These are phyloP conservation scores for Polytrichum formosum DNA, from an alignment of 225 moss, liverwort and hornwort species.

Conservation along the genomic window DNA sequence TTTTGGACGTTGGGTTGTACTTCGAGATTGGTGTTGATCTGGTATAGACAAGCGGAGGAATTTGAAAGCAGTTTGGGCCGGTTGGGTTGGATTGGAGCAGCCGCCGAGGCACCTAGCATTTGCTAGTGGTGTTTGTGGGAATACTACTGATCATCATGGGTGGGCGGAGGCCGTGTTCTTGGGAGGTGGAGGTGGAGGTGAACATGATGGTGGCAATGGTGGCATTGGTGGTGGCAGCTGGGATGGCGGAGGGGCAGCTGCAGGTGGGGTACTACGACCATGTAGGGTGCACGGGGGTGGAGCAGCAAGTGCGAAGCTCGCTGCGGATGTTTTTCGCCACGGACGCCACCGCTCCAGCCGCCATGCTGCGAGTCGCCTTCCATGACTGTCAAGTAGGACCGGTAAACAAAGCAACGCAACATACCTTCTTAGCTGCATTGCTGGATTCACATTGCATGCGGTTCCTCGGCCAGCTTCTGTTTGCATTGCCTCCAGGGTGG, in stretches of 20 bases:
- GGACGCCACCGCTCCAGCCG: slow-evolving; percentile 55
- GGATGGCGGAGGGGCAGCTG: slow-evolving; percentile 12
- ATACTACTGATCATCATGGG: too few relatives aligned
- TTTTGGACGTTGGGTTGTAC: too few relatives aligned
- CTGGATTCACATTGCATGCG: background rate
- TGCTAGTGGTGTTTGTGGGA: too few relatives aligned
- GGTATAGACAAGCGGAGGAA: too few relatives aligned
- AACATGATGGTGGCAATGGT: background rate
- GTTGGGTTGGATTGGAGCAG: too few relatives aligned
- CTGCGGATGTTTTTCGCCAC: slow-evolving; percentile 18
- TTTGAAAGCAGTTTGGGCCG: too few relatives aligned
- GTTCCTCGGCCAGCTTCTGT: background rate
- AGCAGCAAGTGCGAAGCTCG: slow-evolving; percentile 27
- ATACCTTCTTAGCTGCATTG: background rate
- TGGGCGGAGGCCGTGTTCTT: too few relatives aligned
- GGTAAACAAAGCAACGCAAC: slow-evolving; percentile 5
- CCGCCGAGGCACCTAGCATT: too few relatives aligned
- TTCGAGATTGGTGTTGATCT: too few relatives aligned
- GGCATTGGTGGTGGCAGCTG: background rate
- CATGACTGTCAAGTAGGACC: slow-evolving; percentile 93
- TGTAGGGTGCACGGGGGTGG: slow-evolving; percentile 35
- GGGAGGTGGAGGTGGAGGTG: too few relatives aligned
- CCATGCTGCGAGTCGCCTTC: slow-evolving; percentile 74
- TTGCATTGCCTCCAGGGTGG: too few relatives aligned
- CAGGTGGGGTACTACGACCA: slow-evolving; percentile 30